A percentile compares a stretch with the other conserved stretches of the same genome.
Evolutionary conservation across 495 filamentous ascomycete genomes (phyloP).

Genomic region (Copromyces sp.): DNA sequence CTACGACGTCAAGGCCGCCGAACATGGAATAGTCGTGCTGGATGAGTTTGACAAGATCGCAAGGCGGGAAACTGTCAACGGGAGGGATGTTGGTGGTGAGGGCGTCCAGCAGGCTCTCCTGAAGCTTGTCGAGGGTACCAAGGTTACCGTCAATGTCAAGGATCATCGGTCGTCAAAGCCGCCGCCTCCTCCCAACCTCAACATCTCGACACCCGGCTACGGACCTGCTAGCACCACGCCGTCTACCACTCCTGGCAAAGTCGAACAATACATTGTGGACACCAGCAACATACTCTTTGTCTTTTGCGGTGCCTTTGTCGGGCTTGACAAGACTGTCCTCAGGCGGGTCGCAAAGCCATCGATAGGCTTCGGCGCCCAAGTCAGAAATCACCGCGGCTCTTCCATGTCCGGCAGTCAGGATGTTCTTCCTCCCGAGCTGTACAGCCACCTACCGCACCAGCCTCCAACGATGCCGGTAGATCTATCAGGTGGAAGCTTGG

Average conservation of each 20-base stretch:
- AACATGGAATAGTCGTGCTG: constrained; percentile 87
- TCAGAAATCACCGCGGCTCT: constrained; percentile 40
- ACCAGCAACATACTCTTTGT: constrained; percentile 96
- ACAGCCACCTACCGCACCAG: constrained; percentile 33
- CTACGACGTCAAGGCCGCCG: constrained; percentile 76
- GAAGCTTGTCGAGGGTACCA: constrained; percentile 95
- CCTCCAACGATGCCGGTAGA: constrained; percentile 12
- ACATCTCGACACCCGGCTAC: constrained; percentile 28
- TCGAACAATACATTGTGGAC: constrained; percentile 80
- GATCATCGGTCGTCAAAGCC: constrained; percentile 53
- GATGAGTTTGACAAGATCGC: constrained; percentile 98
- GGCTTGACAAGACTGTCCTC: constrained; percentile 79
- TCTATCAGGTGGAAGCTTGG: not conserved
- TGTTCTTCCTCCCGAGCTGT: constrained; percentile 33
- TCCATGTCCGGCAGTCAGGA: constrained; percentile 23
- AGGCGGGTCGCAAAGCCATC: constrained; percentile 77
- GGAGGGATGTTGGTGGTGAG: constrained; percentile 77
- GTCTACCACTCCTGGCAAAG: constrained; percentile 45
- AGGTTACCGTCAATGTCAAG: constrained; percentile 79
- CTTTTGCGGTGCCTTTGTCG: constrained; percentile 90
- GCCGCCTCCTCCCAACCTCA: constrained; percentile 13
- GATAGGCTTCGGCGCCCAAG: constrained; percentile 83
- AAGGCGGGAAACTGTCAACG: constrained; percentile 40
- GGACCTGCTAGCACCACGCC: constrained; percentile 24
- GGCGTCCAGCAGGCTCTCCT: constrained; percentile 93